These are phyloP conservation scores for Mycena crocata DNA, from an alignment of 768 basidiomycete species.

Conservation along the genomic window DNA sequence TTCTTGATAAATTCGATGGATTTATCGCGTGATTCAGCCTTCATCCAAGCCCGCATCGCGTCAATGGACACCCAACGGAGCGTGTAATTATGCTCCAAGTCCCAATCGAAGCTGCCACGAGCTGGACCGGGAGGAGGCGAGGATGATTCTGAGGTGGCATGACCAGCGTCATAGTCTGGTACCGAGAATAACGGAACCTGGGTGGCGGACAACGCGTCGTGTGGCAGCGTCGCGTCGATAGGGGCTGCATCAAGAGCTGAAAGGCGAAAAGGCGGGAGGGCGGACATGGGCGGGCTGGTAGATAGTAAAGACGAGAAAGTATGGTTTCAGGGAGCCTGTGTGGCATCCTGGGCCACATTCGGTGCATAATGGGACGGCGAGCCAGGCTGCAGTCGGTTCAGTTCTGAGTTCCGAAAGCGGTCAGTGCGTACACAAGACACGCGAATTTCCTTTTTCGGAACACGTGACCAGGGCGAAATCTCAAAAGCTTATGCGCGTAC, in stretches of 20 bases:
- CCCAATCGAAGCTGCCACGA: neutral
- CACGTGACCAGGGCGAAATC: conserved; percentile 2
- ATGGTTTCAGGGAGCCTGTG: neutral
- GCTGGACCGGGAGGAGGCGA: neutral
- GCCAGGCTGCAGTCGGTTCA: neutral
- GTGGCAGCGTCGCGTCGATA: neutral
- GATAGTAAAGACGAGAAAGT: neutral
- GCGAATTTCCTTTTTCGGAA: neutral
- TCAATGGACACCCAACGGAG: neutral
- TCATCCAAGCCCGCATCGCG: neutral
- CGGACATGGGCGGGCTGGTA: neutral
- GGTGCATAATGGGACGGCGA: neutral
- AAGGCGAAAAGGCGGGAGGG: neutral
- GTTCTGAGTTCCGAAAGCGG: neutral
- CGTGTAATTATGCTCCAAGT: neutral
- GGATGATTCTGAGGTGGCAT: neutral
- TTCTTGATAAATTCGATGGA: neutral
- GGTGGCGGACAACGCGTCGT: neutral
- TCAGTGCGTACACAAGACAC: neutral
- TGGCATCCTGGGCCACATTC: neutral
- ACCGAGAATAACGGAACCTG: neutral
- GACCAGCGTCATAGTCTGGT: neutral
- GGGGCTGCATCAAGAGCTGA: neutral
- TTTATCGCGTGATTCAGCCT: neutral
- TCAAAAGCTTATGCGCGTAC: too few species aligned